phyloP scores from a whole-genome alignment of 306 rosid species.

The Rosa chinensis region DNA sequence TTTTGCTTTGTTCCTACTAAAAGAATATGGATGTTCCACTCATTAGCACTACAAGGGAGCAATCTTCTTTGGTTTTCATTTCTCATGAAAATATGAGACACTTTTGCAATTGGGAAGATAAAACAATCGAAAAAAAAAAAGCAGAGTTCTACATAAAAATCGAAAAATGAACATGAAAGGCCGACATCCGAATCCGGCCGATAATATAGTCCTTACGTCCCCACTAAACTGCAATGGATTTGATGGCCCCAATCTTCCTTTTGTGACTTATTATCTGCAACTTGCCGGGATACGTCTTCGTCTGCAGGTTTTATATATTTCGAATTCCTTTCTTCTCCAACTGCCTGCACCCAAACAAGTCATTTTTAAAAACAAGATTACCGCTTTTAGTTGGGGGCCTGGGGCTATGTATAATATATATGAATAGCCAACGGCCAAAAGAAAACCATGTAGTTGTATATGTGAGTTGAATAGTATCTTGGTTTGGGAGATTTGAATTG shows the following conservation, averaged over 20 bases:
- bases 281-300: neutral
- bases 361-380: neutral
- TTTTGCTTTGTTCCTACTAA: neutral
- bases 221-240: slow-evolving; percentile 18
- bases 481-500: neutral
- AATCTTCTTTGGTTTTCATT: neutral
- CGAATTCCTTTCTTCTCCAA: neutral
- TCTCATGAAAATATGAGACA: neutral
- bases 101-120: neutral
- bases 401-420: neutral
- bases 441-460: neutral
- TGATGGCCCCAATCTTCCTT: slow-evolving; percentile 5
- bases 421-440: neutral
- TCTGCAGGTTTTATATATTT: neutral
- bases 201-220: slow-evolving; percentile 6
- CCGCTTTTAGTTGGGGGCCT: neutral
- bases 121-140: neutral
- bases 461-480: neutral
- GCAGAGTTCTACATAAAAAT: neutral
- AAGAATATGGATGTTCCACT: neutral
- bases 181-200: slow-evolving; percentile 36
- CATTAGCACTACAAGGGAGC: neutral
- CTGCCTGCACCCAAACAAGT: neutral
- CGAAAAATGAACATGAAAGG: slow-evolving; percentile 9
- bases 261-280: slow-evolving; percentile 15